phyloP scores from a whole-genome alignment of 352 stramenopile species.

The Pythium sp. region DNA sequence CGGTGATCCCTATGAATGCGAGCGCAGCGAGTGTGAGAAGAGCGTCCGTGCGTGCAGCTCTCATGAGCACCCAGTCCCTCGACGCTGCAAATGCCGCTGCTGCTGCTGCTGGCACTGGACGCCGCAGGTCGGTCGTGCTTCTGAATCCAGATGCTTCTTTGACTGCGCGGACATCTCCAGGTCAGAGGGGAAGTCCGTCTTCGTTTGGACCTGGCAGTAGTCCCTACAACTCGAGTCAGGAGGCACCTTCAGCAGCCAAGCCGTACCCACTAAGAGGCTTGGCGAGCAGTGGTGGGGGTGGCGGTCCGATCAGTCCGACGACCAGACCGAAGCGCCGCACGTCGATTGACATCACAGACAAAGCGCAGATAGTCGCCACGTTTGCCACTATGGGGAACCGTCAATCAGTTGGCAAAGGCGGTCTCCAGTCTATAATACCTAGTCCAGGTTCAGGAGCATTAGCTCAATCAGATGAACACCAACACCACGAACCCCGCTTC shows the following conservation, averaged over 20 bases:
- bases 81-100: background rate
- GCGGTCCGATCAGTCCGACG: background rate
- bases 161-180: too few relatives aligned
- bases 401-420: background rate
- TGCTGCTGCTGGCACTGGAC: background rate
- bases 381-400: constrained; percentile 6
- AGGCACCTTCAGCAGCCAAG: background rate
- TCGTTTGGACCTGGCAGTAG: background rate
- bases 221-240: background rate
- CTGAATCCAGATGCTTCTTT: background rate
- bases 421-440: background rate
- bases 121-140: constrained; percentile 1
- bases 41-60: constrained; percentile 14
- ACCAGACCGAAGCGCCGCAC: background rate
- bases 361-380: constrained; percentile 2
- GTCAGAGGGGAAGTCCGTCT: background rate
- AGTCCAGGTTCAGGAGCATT: background rate
- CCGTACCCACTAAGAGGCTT: background rate
- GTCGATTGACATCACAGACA: constrained; percentile 11
- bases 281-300: background rate
- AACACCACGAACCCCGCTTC: background rate
- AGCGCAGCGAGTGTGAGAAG: background rate
- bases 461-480: background rate
- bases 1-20: background rate
- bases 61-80: background rate